A percentile compares a stretch with the other conserved stretches of the same genome.
Evolutionary conservation across 2,329 filamentous ascomycete species (phyloP).

Genomic region (Emmonsia crescens): DNA sequence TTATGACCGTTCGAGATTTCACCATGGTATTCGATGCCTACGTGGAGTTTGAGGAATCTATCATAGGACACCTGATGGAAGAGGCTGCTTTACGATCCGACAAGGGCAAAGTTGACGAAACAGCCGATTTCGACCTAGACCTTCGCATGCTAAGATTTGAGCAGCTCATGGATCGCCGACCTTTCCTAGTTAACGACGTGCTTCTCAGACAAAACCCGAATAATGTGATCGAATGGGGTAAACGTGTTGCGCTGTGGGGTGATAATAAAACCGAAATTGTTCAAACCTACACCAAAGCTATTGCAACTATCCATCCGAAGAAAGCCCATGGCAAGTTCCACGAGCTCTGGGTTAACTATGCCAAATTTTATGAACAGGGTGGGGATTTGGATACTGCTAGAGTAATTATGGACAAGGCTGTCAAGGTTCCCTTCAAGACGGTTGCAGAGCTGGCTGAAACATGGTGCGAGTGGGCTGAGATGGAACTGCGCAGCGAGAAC

Average conservation of each 20-base stretch:
- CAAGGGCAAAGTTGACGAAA: slow-evolving; percentile 64
- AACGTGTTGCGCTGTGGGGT: slow-evolving; percentile 89
- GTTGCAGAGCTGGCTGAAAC: slow-evolving; percentile 95
- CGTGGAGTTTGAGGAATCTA: slow-evolving; percentile 90
- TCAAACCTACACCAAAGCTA: slow-evolving; percentile 88
- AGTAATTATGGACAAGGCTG: slow-evolving; percentile 92
- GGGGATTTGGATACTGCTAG: slow-evolving; percentile 76
- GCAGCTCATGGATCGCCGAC: slow-evolving; percentile 91
- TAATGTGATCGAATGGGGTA: slow-evolving; percentile 94
- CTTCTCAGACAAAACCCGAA: slow-evolving; percentile 90
- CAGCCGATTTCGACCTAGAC: slow-evolving; percentile 87
- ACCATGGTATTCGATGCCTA: slow-evolving; percentile 95
- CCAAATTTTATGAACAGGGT: slow-evolving; percentile 88
- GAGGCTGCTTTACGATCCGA: slow-evolving; percentile 69
- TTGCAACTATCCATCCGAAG: slow-evolving; percentile 85
- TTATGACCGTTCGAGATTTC: slow-evolving; percentile 98
- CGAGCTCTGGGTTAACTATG: slow-evolving; percentile 92
- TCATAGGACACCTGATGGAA: slow-evolving; percentile 87
- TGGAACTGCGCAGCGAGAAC: slow-evolving; percentile 92
- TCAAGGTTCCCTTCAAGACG: slow-evolving; percentile 95
- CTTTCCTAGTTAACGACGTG: slow-evolving; percentile 94
- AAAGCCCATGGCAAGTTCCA: slow-evolving; percentile 90
- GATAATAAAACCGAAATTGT: slow-evolving; percentile 86
- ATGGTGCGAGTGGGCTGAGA: slow-evolving; percentile 98
- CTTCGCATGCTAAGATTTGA: slow-evolving; percentile 97